Percentiles rank a stretch among this genome's conserved stretches.
Evolutionary conservation across 768 basidiomycete species (phyloP).

Genomic region (Punctularia strigosozonata): DNA sequence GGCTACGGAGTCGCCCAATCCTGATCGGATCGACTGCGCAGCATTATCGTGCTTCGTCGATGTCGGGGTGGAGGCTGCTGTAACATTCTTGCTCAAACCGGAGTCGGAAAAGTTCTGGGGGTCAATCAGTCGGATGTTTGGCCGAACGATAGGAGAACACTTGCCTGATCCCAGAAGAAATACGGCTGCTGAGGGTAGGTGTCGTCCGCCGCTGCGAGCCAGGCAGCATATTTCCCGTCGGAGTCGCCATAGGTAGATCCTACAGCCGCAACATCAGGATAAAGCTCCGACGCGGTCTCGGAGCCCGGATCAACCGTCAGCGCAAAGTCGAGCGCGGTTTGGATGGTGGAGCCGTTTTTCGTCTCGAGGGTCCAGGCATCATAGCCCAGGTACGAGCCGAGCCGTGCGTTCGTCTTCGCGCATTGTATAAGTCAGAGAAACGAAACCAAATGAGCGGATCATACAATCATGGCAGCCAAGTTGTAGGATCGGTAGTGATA

Average conservation of each 20-base stretch:
- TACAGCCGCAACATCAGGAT: conserved; percentile 45
- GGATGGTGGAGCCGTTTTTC: conserved; percentile 38
- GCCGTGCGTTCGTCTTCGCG: conserved; percentile 41
- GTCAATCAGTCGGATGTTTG: too few relatives aligned
- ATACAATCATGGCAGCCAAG: conserved; percentile 54
- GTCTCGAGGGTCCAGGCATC: conserved; percentile 40
- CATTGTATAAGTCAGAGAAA: background rate
- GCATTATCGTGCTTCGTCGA: too few relatives aligned
- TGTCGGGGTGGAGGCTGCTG: too few relatives aligned
- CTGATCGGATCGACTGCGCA: too few relatives aligned
- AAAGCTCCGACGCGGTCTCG: conserved; percentile 34
- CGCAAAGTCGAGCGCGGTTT: conserved; percentile 45
- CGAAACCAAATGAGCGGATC: conserved; percentile 8
- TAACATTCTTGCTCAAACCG: too few relatives aligned
- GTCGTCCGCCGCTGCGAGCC: conserved; percentile 25
- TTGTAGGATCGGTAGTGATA: conserved; percentile 64
- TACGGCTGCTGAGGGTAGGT: conserved; percentile 31
- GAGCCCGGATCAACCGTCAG: conserved; percentile 29
- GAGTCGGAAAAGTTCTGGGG: too few relatives aligned
- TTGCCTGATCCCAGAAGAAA: conserved; percentile 49
- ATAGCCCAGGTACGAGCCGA: conserved; percentile 34
- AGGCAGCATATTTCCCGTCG: conserved; percentile 40
- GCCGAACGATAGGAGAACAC: too few relatives aligned
- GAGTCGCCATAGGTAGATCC: conserved; percentile 51
- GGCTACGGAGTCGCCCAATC: too few relatives aligned